Evolutionary conservation across 495 filamentous ascomycete genomes (phyloP).

Genomic region (Bombardia bombarda): DNA sequence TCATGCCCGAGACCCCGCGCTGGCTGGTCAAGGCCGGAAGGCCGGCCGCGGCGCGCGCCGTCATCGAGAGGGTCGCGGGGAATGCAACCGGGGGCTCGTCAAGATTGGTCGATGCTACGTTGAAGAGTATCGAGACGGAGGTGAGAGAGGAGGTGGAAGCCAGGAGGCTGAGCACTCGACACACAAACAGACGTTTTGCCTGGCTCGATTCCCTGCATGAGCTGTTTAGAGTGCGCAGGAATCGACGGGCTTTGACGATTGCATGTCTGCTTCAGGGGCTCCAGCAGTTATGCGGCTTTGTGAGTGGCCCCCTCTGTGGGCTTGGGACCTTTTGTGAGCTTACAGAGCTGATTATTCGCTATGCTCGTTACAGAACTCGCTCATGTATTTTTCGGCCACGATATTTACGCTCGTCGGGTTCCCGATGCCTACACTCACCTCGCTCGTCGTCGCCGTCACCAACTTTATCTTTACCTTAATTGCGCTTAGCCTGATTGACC

Average conservation of each 20-base stretch:
- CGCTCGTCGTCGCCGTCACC: conserved; percentile 71
- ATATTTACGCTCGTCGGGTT: conserved; percentile 80
- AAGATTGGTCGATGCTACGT: conserved; percentile 44
- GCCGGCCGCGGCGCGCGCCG: conserved; percentile 47
- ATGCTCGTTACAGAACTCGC: conserved; percentile 53
- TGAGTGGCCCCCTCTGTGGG: conserved; percentile 27
- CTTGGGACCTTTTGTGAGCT: not conserved
- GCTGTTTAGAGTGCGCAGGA: conserved; percentile 52
- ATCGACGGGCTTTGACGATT: conserved; percentile 71
- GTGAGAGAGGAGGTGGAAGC: conserved; percentile 56
- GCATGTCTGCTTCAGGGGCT: conserved; percentile 78
- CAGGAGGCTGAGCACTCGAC: conserved; percentile 22
- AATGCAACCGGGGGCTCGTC: conserved; percentile 33
- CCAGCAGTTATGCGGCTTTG: conserved; percentile 89
- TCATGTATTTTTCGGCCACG: conserved; percentile 95
- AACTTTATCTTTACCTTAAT: conserved; percentile 76
- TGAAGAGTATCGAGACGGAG: conserved; percentile 62
- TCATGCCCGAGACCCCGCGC: conserved; percentile 78
- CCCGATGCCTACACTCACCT: conserved; percentile 69
- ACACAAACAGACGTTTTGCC: conserved; percentile 11
- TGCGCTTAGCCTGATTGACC: conserved; percentile 73
- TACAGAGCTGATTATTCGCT: conserved; percentile 2
- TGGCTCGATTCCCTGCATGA: conserved; percentile 44
- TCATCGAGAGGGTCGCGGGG: conserved; percentile 60
- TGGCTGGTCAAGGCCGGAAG: conserved; percentile 70